Base-by-base conservation (phyloP, 176 grass and related monocot species). In the Cocos nucifera region DNA sequence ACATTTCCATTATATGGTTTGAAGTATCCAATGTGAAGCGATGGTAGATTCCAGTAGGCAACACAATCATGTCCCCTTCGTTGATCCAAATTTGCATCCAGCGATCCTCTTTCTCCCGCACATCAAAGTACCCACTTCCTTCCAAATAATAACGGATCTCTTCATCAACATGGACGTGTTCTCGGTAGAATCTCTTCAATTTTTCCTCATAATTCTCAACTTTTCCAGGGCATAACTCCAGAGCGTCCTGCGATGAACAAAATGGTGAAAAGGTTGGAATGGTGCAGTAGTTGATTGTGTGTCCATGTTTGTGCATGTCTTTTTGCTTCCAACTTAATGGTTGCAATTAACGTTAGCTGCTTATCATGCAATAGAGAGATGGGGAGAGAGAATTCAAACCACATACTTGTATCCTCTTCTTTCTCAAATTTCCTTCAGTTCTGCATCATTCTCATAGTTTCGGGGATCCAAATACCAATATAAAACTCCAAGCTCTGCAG, bases 71-170 rank as follows among this genome's bases (percentile, higher is more conserved):
- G 51, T 91, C 87, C 15, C 93, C 93, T 82, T 21, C 21, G 21
- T 21, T 87, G 48, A 97, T 85, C 84, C 81, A 91, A 74, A 97
- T 85, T 17, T 84, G 59, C 44, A 97, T 73, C 93, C 87, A 97
- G 5, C 50, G 70, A 68, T 97, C 84, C 54, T 88, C 79, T 75
- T 88, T 97, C 76, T 78, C 79, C 5, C 73, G 87, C 54, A 91
- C 66, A 49, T 91, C 93, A 58, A 97, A 97, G 62, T 85, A 97
- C 23, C 93, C 84, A 4, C 87, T 78, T 57, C 93, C 87, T 53
- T 82, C 87, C 75, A 97, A 80, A 73, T 87, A 91, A 65, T 91
- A 97, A 23, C 84, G 84, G 69, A 91, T 97, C 84, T 91, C 93
- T 77, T 97, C 93, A 2, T 91, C 93, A 19, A 66, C 63, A 6